Percentiles rank a stretch among this genome's conserved stretches.
These are phyloP conservation scores for Erigeron canadensis DNA, from an alignment of 129 eudicot species.

Conservation along the genomic window DNA sequence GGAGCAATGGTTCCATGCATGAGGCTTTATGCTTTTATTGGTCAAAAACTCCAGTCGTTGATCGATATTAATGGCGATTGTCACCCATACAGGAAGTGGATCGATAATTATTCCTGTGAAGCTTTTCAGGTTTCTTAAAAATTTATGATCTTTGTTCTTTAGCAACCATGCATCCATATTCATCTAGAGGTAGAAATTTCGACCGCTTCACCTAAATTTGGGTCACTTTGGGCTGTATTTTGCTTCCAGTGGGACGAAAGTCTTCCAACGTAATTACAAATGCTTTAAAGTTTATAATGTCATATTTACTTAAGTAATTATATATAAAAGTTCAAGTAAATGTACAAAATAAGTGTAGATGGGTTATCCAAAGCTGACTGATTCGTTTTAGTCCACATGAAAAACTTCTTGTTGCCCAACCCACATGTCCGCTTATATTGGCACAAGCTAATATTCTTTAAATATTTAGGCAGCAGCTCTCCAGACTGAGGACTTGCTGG, in stretches of 20 bases:
- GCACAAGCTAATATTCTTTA: not conserved
- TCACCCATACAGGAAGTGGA: slow-evolving; percentile 75
- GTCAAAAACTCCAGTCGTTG: slow-evolving; percentile 54
- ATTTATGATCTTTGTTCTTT: not conserved
- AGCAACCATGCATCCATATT: not conserved
- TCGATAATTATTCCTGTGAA: slow-evolving; percentile 54
- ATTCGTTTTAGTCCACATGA: no score
- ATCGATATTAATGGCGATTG: slow-evolving; percentile 26
- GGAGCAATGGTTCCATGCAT: slow-evolving; percentile 91
- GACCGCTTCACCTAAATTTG: not conserved
- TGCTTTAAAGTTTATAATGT: not conserved
- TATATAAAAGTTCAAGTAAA: not conserved
- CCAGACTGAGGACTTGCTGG: slow-evolving; percentile 75
- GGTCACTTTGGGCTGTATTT: not conserved
- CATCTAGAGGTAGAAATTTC: not conserved
- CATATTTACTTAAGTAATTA: not conserved
- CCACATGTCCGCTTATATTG: not conserved
- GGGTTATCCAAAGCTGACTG: not conserved
- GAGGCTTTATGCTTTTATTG: slow-evolving; percentile 86
- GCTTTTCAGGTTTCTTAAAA: slow-evolving; percentile 42
- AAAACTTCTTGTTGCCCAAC: not conserved
- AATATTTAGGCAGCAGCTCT: slow-evolving; percentile 54
- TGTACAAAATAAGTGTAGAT: not conserved
- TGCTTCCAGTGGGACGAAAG: not conserved
- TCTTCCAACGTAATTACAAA: not conserved